These are phyloP conservation scores for Diaporthe ilicicola DNA, from an alignment of 2,329 filamentous ascomycete species.

Conservation along the genomic window DNA sequence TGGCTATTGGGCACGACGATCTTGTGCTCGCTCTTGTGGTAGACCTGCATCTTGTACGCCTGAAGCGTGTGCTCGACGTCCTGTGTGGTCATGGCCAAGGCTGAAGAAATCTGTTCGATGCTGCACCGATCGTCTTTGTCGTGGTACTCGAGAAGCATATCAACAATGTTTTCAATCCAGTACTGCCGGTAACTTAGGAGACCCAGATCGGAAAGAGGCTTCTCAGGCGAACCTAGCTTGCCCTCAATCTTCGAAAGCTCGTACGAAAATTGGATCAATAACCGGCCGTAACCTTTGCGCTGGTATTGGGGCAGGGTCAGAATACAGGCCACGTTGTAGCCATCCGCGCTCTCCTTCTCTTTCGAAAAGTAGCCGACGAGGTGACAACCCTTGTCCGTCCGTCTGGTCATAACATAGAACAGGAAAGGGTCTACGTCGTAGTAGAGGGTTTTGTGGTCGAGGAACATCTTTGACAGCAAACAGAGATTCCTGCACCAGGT, in stretches of 20 bases:
- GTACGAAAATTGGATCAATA: slow-evolving; percentile 97
- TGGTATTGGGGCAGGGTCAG: slow-evolving; percentile 96
- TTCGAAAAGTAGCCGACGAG: slow-evolving; percentile 99
- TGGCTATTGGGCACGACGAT: slow-evolving; percentile 90
- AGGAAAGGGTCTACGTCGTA: slow-evolving; percentile 99
- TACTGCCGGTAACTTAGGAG: slow-evolving; percentile 95
- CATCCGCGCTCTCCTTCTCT: slow-evolving; percentile 96
- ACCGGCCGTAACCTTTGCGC: slow-evolving; percentile 88
- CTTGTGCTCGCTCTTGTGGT: slow-evolving; percentile 96
- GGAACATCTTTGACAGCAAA: slow-evolving; percentile 92
- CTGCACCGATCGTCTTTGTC: slow-evolving; percentile 77
- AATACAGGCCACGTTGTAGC: slow-evolving; percentile 98
- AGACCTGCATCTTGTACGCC: slow-evolving; percentile 92
- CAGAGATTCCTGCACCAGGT: slow-evolving; percentile 98
- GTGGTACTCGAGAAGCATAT: slow-evolving; percentile 79
- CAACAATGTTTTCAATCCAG: slow-evolving; percentile 95
- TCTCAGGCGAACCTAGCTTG: slow-evolving; percentile 95
- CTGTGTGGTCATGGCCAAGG: slow-evolving; percentile 94
- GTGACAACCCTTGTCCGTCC: slow-evolving; percentile 89
- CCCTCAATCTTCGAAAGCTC: slow-evolving; percentile 95
- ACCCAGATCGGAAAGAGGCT: slow-evolving; percentile 92
- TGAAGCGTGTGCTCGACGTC: slow-evolving; percentile 96
- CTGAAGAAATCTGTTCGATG: slow-evolving; percentile 82
- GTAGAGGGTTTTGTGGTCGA: slow-evolving; percentile 98
- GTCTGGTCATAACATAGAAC: slow-evolving; percentile 96